These are phyloP conservation scores for Trametes sanguinea DNA, from an alignment of 768 basidiomycete genomes.

Conservation along the genomic window DNA sequence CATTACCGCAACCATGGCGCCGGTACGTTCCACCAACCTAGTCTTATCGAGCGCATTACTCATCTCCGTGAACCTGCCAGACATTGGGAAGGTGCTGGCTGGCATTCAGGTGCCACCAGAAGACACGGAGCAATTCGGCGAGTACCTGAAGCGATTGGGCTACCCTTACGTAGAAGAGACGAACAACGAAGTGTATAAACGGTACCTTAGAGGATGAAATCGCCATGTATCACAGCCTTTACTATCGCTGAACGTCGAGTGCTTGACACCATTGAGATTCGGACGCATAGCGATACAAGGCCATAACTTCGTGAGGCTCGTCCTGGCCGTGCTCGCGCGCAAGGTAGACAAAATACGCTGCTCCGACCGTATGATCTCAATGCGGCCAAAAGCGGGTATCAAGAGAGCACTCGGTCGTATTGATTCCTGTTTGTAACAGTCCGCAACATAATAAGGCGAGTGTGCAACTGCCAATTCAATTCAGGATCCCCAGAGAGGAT, in stretches of 20 bases:
- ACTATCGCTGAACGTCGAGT: too few relatives aligned
- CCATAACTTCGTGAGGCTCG: too few relatives aligned
- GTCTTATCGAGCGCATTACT: constrained; percentile 2
- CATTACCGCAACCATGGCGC: constrained; percentile 98
- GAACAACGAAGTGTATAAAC: constrained; percentile 78
- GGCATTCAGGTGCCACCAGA: constrained; percentile 86
- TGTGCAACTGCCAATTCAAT: too few relatives aligned
- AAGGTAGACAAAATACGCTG: too few relatives aligned
- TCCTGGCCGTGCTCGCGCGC: too few relatives aligned
- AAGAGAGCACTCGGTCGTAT: neutral
- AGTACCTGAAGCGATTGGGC: constrained; percentile 75
- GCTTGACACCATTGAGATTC: too few relatives aligned
- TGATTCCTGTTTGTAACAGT: neutral
- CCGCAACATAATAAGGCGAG: neutral
- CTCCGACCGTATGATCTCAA: too few relatives aligned
- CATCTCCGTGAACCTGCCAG: constrained; percentile 41
- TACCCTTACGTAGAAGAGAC: constrained; percentile 95
- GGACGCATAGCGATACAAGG: too few relatives aligned
- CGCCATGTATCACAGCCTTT: neutral
- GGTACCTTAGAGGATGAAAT: constrained; percentile 55
- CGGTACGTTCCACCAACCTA: constrained; percentile 47
- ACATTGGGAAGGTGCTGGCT: constrained; percentile 89
- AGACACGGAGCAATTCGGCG: constrained; percentile 67
- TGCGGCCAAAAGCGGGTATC: too few relatives aligned
- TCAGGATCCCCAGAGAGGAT: too few relatives aligned